phyloP scores from a whole-genome alignment of 2,329 filamentous ascomycete species.

The Fusarium verticillioides region DNA sequence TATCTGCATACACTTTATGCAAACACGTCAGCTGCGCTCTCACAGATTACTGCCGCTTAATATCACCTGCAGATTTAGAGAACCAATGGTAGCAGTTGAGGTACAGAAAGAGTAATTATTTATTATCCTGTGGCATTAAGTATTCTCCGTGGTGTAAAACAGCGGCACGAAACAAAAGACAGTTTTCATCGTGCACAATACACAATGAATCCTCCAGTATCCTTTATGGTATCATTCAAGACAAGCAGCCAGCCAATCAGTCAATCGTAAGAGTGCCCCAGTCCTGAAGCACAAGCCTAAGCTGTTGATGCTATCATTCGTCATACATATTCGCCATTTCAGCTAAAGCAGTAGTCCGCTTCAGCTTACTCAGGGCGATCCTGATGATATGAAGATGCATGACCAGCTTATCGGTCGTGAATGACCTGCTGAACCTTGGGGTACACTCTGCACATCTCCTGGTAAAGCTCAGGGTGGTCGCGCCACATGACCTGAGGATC shows the following conservation, averaged over 20 bases:
- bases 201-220: neutral
- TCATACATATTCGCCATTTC: neutral
- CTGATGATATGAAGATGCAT: too few relatives aligned
- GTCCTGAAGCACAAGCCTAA: neutral
- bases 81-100: too few relatives aligned
- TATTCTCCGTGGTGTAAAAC: neutral
- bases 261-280: neutral
- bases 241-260: neutral
- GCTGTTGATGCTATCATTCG: accelerated
- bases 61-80: accelerated
- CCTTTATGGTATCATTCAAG: constrained; percentile 29
- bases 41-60: neutral
- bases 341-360: neutral
- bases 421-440: constrained; percentile 85
- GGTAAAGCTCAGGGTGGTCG: constrained; percentile 85
- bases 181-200: neutral
- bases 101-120: neutral
- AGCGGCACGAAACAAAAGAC: neutral
- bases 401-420: constrained; percentile 46
- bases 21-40: neutral
- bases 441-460: constrained; percentile 82
- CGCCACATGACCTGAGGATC: constrained; percentile 79
- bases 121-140: constrained; percentile 1
- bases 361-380: neutral
- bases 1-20: accelerated